Evolutionary conservation across 2,329 filamentous ascomycete genomes (phyloP).

Genomic region (Thielaviopsis euricoi): DNA sequence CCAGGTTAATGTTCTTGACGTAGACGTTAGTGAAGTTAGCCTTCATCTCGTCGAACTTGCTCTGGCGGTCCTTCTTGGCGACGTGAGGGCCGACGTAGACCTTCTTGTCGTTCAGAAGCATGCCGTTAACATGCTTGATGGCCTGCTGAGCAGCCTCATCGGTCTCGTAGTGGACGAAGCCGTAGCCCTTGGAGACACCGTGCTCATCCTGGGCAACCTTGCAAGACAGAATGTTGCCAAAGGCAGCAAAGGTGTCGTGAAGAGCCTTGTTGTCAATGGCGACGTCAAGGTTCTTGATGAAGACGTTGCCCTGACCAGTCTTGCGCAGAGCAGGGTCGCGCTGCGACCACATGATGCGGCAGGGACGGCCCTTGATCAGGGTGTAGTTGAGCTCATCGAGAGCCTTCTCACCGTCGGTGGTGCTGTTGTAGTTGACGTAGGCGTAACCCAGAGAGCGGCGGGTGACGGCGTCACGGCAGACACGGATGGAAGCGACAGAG

Average conservation of each 20-base stretch:
- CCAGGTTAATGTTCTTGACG: conserved; percentile 87
- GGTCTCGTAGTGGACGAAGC: conserved; percentile 99
- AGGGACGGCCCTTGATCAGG: conserved; percentile 93
- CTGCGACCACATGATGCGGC: conserved; percentile 99
- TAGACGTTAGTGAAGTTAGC: conserved; percentile 99
- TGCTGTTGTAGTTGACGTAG: conserved; percentile 99
- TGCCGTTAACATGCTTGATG: conserved; percentile 99
- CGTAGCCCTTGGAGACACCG: conserved; percentile 95
- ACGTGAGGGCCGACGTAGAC: conserved; percentile 99
- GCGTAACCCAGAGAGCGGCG: conserved; percentile 97
- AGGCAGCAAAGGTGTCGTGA: conserved; percentile 96
- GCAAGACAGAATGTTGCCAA: conserved; percentile 98
- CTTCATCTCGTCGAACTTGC: conserved; percentile 99
- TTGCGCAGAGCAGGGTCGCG: conserved; percentile 97
- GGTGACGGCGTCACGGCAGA: conserved; percentile 97
- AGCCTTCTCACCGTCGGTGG: conserved; percentile 88
- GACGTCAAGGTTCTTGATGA: conserved; percentile 99
- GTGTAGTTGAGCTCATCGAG: conserved; percentile 99
- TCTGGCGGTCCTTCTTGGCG: conserved; percentile 99
- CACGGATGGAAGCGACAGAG: conserved; percentile 96
- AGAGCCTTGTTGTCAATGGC: conserved; percentile 99
- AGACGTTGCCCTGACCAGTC: conserved; percentile 97
- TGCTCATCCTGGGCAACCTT: conserved; percentile 98
- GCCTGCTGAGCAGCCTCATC: conserved; percentile 91
- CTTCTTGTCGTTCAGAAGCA: conserved; percentile 99